phyloP scores from a whole-genome alignment of 768 basidiomycete genomes.

The Chalciporus sphaerocephalus region DNA sequence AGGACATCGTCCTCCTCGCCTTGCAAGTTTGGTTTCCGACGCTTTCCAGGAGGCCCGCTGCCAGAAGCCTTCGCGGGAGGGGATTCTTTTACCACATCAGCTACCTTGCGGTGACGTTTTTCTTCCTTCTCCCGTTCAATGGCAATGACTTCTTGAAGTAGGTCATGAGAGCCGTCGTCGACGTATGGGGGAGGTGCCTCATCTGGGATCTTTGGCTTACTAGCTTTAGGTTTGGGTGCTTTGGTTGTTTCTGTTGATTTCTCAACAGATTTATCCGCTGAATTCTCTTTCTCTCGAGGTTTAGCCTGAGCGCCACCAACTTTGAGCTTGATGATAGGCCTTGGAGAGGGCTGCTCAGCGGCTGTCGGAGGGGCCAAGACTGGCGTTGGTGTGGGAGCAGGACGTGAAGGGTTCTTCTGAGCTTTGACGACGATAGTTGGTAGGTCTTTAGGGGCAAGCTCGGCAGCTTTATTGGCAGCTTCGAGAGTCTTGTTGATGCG shows the following conservation, averaged over 20 bases:
- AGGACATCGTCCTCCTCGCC: constrained; percentile 61
- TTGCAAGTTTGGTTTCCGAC: constrained; percentile 47
- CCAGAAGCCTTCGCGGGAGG: constrained; percentile 35
- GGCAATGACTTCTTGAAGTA: constrained; percentile 77
- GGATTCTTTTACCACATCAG: constrained; percentile 39
- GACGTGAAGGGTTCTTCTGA: constrained; percentile 15
- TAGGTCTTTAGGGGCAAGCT: constrained; percentile 20
- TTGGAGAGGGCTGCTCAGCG: constrained; percentile 36
- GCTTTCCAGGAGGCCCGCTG: constrained; percentile 44
- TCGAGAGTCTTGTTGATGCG: constrained; percentile 82
- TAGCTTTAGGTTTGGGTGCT: constrained; percentile 35
- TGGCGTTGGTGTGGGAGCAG: constrained; percentile 7
- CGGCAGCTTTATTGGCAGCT: constrained; percentile 48
- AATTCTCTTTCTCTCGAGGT: constrained; percentile 31
- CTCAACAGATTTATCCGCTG: constrained; percentile 20
- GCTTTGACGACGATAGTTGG: constrained; percentile 26
- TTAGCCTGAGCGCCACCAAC: constrained; percentile 43
- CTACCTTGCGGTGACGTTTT: constrained; percentile 41
- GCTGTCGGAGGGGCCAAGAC: constrained; percentile 13
- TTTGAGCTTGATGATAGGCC: constrained; percentile 67
- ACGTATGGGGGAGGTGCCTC: constrained; percentile 61
- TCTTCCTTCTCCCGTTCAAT: constrained; percentile 67
- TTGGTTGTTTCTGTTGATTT: constrained; percentile 33
- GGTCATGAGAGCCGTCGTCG: constrained; percentile 78
- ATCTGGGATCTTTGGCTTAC: constrained; percentile 43